Percentiles rank a stretch among this genome's conserved stretches.
Conservation (phyloP, 1,284 basidiomycete genomes). For the Leccinum subrobustum region DNA sequence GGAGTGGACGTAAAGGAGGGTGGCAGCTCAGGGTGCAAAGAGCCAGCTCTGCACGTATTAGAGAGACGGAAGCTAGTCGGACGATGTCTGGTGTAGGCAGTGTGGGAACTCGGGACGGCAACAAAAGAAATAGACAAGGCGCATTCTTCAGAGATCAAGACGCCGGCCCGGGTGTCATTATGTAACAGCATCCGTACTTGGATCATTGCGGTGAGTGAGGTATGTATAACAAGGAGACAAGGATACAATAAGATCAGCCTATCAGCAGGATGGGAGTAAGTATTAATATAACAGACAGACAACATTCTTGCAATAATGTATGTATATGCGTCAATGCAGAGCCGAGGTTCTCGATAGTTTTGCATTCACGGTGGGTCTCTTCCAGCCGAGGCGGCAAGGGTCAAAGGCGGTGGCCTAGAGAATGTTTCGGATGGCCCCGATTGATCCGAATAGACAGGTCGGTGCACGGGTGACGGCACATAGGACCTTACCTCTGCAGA, state of each 20-base stretch:
- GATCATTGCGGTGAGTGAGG: not conserved
- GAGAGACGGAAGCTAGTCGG: not conserved
- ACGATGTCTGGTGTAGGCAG: constrained; percentile 4
- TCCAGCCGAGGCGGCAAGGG: constrained; percentile 4
- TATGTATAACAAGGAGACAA: constrained; percentile 15
- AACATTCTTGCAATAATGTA: constrained; percentile 19
- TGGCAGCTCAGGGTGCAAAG: constrained; percentile 21
- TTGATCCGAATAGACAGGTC: constrained; percentile 12
- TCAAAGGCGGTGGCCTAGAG: constrained; percentile 35
- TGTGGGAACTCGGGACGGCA: constrained; percentile 12
- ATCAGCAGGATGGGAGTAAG: constrained; percentile 19
- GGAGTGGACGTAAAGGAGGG: constrained; percentile 5
- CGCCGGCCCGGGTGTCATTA: not conserved
- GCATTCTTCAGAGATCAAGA: not conserved
- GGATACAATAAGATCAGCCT: constrained; percentile 22
- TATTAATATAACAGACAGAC: constrained; percentile 20
- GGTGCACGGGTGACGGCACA: constrained; percentile 26
- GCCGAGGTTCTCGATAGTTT: not conserved
- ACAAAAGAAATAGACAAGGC: not conserved
- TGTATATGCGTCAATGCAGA: constrained; percentile 16
- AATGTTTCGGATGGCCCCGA: constrained; percentile 32
- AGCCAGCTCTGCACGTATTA: constrained; percentile 28
- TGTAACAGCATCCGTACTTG: not conserved
- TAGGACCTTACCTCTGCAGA: constrained; percentile 51
- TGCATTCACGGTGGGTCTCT: constrained; percentile 16